phyloP scores from a whole-genome alignment of 371 early-diverging fungal species.

The Apophysomyces variabilis region DNA sequence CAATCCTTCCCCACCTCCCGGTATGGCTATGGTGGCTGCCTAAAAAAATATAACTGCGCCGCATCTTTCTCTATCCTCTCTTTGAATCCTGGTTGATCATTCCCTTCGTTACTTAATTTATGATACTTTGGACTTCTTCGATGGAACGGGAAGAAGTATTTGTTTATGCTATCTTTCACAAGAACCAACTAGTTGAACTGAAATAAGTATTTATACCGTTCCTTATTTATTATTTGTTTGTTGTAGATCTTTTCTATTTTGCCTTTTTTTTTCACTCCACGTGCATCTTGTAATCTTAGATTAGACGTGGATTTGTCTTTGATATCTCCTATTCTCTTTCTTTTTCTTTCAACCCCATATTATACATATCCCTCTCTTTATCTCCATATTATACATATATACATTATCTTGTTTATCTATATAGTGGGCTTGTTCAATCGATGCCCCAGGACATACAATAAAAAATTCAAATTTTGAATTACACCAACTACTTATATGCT shows the following conservation, averaged over 20 bases:
- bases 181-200: neutral
- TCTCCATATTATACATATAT: neutral
- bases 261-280: neutral
- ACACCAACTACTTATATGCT: no score
- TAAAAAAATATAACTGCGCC: neutral
- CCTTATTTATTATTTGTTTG: slow-evolving; percentile 5
- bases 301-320: slow-evolving; percentile 7
- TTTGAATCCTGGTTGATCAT: neutral
- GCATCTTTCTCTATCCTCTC: neutral
- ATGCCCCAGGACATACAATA: no score
- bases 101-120: neutral
- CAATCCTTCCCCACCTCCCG: slow-evolving; percentile 27
- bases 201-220: neutral
- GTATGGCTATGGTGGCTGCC: slow-evolving; percentile 20
- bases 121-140: slow-evolving; percentile 4
- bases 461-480: no score
- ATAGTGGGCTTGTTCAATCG: no score
- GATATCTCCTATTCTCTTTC: slow-evolving; percentile 9
- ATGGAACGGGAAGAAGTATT: neutral
- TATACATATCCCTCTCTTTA: neutral
- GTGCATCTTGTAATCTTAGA: neutral
- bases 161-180: neutral
- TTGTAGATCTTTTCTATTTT: neutral
- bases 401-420: neutral
- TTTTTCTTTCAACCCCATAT: slow-evolving; percentile 3